A percentile compares a stretch with the other conserved stretches of the same genome.
phyloP scores from a whole-genome alignment of 2,329 filamentous ascomycete genomes.

The Trichoderma sp. region DNA sequence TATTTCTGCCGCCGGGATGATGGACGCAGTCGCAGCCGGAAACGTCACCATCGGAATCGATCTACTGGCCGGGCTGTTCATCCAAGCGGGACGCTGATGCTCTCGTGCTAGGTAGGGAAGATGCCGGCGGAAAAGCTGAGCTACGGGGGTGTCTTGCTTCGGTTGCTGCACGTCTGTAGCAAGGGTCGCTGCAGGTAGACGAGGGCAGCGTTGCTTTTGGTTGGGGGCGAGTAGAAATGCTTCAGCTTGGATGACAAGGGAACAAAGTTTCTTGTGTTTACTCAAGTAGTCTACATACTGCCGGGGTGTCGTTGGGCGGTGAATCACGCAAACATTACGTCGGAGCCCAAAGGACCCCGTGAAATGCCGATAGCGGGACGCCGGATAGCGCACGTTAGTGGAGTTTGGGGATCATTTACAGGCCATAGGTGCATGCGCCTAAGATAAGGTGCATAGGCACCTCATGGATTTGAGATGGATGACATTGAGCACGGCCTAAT shows the following conservation, averaged over 20 bases:
- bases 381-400: constrained; percentile 8
- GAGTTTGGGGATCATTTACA: neutral
- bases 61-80: constrained; percentile 4
- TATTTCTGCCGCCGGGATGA: neutral
- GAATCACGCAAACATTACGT: constrained; percentile 24
- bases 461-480: neutral
- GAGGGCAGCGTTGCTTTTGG: neutral
- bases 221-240: neutral
- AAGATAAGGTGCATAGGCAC: neutral
- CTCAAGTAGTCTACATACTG: neutral
- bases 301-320: constrained; percentile 12
- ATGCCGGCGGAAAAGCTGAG: neutral
- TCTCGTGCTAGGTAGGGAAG: neutral
- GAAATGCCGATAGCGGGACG: constrained; percentile 8
- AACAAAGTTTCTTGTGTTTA: neutral
- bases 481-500: neutral
- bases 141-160: neutral
- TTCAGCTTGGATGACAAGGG: neutral
- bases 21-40: constrained; percentile 12
- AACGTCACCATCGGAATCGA: constrained; percentile 20
- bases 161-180: constrained; percentile 2
- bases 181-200: neutral
- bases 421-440: neutral
- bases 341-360: constrained; percentile 4
- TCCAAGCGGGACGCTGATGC: constrained; percentile 1